These are phyloP conservation scores for Aureobasidium sp. DNA, from an alignment of 2,329 filamentous ascomycete genomes.

Conservation along the genomic window DNA sequence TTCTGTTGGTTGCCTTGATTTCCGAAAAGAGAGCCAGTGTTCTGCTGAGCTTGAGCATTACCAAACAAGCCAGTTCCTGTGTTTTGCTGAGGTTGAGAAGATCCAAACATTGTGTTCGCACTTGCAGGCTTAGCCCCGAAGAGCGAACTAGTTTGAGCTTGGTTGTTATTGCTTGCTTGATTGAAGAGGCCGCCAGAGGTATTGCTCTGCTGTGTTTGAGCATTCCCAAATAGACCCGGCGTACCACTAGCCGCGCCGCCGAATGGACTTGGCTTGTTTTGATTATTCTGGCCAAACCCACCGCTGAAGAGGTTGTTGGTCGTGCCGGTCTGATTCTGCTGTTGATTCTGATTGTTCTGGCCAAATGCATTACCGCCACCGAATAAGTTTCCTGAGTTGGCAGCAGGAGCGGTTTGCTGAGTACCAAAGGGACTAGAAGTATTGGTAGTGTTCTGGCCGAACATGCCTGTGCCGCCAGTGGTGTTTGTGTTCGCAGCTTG, in stretches of 20 bases:
- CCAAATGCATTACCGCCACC: slow-evolving; percentile 25
- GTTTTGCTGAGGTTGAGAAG: not conserved
- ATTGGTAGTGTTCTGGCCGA: slow-evolving; percentile 24
- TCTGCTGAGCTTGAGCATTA: slow-evolving; percentile 13
- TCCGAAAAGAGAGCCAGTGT: slow-evolving; percentile 41
- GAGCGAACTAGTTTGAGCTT: slow-evolving; percentile 15
- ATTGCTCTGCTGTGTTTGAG: slow-evolving; percentile 16
- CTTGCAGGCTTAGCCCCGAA: slow-evolving; percentile 22
- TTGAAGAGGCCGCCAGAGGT: slow-evolving; percentile 16
- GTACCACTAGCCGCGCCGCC: slow-evolving; percentile 13
- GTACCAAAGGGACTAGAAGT: slow-evolving; percentile 20
- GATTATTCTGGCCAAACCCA: slow-evolving; percentile 16
- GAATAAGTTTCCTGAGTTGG: slow-evolving; percentile 32
- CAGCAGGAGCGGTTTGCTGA: slow-evolving; percentile 18
- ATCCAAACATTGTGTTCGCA: too few relatives aligned
- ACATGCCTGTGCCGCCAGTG: slow-evolving; percentile 17
- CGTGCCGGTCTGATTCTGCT: slow-evolving; percentile 7
- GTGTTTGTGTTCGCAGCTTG: slow-evolving; percentile 30
- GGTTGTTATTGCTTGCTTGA: slow-evolving; percentile 18
- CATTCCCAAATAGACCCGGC: slow-evolving; percentile 9
- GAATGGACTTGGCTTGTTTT: slow-evolving; percentile 19
- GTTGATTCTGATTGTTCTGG: slow-evolving; percentile 20
- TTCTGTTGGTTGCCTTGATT: slow-evolving; percentile 33
- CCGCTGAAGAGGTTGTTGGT: not conserved
- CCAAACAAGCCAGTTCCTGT: slow-evolving; percentile 22